These are phyloP conservation scores for Yamadazyma atmosphaerica DNA, from an alignment of 1,139 yeast species.

Conservation along the genomic window DNA sequence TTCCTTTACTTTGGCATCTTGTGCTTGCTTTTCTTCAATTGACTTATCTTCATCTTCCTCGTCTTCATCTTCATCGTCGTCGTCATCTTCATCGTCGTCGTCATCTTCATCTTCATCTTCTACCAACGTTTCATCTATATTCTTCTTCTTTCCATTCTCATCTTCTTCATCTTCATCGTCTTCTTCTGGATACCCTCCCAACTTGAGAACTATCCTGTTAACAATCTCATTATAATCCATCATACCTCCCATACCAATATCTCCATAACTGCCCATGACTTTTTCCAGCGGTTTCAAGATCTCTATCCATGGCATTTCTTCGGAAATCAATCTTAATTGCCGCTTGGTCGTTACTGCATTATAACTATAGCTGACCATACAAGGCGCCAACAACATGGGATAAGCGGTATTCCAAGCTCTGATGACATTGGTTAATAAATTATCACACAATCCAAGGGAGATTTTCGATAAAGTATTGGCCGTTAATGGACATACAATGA, in stretches of 20 bases:
- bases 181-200: conserved; percentile 91
- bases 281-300: conserved; percentile 88
- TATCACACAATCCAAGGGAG: conserved; percentile 87
- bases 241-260: conserved; percentile 94
- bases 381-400: conserved; percentile 88
- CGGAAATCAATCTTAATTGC: conserved; percentile 71
- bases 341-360: conserved; percentile 84
- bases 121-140: conserved; percentile 36
- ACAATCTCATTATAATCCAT: conserved; percentile 91
- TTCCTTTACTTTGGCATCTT: conserved; percentile 19
- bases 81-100: conserved; percentile 36
- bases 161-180: conserved; percentile 78
- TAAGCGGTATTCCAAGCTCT: conserved; percentile 92
- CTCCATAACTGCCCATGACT: conserved; percentile 90
- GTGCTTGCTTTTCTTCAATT: conserved; percentile 42
- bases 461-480: conserved; percentile 92
- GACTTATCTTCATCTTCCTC: conserved; percentile 43
- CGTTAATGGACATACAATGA: conserved; percentile 84
- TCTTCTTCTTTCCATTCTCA: conserved; percentile 46
- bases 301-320: conserved; percentile 92
- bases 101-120: conserved; percentile 35
- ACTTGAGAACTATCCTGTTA: conserved; percentile 73
- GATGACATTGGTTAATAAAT: conserved; percentile 79
- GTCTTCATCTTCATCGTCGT: conserved; percentile 47
- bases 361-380: conserved; percentile 91